A percentile compares a stretch with the other conserved stretches of the same genome.
Conservation (phyloP, 1,139 yeast species). For the Waltiozyma sp. region DNA sequence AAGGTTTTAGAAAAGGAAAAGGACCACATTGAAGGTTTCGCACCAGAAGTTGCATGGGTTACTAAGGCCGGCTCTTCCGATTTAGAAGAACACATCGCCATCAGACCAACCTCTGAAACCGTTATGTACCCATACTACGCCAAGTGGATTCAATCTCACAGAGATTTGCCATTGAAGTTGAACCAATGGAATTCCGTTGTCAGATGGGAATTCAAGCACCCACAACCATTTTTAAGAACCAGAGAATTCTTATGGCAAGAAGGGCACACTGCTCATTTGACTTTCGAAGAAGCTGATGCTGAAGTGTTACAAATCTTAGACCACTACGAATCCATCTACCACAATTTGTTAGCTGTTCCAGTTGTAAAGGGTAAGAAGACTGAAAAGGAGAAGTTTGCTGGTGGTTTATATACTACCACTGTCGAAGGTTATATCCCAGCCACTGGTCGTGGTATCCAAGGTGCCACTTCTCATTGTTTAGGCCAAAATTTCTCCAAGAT, state of each 20-base stretch:
- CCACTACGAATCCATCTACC: slow-evolving; percentile 74
- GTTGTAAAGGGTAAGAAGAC: slow-evolving; percentile 93
- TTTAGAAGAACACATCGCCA: slow-evolving; percentile 95
- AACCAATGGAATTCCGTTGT: slow-evolving; percentile 99
- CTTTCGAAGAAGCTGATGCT: slow-evolving; percentile 62
- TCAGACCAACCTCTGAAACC: slow-evolving; percentile 98
- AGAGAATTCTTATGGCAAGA: slow-evolving; percentile 99
- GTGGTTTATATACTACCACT: slow-evolving; percentile 92
- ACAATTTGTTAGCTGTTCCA: slow-evolving; percentile 93
- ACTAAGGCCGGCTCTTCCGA: slow-evolving; percentile 92
- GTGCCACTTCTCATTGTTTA: slow-evolving; percentile 95
- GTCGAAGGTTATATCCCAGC: slow-evolving; percentile 96
- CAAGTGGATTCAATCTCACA: slow-evolving; percentile 97
- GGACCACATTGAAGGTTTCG: slow-evolving; percentile 98
- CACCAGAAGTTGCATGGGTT: slow-evolving; percentile 99
- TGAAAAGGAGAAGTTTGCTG: slow-evolving; percentile 96
- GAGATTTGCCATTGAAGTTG: slow-evolving; percentile 90
- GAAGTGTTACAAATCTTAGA: slow-evolving; percentile 86
- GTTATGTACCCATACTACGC: slow-evolving; percentile 99
- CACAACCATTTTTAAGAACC: slow-evolving; percentile 97
- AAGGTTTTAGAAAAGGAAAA: slow-evolving; percentile 92
- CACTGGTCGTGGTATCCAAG: slow-evolving; percentile 99
- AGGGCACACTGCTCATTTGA: slow-evolving; percentile 96
- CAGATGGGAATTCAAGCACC: slow-evolving; percentile 99
- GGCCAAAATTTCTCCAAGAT: slow-evolving; percentile 98